phyloP scores from a whole-genome alignment of 208 protist species.

The Entamoeba moshkovskii region DNA sequence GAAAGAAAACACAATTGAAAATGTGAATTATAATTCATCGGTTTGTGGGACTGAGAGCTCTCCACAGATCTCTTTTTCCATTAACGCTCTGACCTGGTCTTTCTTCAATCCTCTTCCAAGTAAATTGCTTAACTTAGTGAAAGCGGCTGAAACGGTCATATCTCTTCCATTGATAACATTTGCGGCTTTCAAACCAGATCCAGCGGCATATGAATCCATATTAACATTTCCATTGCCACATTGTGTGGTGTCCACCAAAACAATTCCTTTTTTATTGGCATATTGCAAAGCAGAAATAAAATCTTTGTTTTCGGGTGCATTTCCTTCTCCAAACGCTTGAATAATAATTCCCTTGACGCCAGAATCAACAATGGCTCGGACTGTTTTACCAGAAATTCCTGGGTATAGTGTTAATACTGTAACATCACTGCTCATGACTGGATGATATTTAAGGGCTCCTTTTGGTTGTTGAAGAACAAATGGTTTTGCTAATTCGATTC shows the following conservation, averaged over 20 bases:
- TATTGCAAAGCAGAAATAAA: conserved; percentile 52
- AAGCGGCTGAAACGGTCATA: conserved; percentile 21
- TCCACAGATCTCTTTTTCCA: background rate
- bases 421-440: background rate
- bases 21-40: background rate
- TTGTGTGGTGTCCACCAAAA: conserved; percentile 64
- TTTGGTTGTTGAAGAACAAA: background rate
- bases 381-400: conserved; percentile 36
- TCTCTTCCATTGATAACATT: background rate
- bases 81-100: background rate
- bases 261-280: conserved; percentile 53
- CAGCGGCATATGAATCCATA: conserved; percentile 52
- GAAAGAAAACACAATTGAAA: too few species aligned
- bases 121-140: conserved; percentile 8
- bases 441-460: background rate
- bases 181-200: background rate
- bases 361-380: conserved; percentile 16
- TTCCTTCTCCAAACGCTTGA: conserved; percentile 69
- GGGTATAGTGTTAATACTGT: conserved; percentile 51
- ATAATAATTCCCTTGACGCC: conserved; percentile 59
- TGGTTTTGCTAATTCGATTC: conserved; percentile 39
- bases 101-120: background rate
- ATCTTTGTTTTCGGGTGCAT: conserved; percentile 54
- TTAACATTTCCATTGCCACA: conserved; percentile 49
- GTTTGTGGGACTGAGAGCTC: background rate